Evolutionary conservation across 1,139 yeast genomes (phyloP), one percentile per base, ranked within the genome.

Genomic region (Hansenula sp.): DNA sequence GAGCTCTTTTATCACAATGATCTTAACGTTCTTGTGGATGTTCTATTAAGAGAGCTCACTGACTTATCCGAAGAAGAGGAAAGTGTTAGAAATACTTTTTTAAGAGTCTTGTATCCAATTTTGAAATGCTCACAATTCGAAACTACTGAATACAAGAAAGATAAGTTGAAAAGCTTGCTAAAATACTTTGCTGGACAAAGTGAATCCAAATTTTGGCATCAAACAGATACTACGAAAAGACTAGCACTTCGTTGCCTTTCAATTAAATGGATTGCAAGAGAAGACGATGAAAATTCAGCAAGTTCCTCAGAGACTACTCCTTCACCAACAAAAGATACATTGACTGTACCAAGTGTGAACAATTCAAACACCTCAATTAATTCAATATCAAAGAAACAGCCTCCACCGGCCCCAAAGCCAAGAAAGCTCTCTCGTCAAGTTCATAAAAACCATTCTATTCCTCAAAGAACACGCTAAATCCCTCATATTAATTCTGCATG

Each of bases 11-110:
- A 92, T 58, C 68, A 86, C 45, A 92, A 92, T 56, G 98, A 92
- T 59, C 65, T 90, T 44, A 79, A 83, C 53, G 95, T 92, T 6
- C 71, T 92, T 45, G 79, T 85, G n/a, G 96, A 89, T 51, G 88
- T 92, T 9, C 71, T 90, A 40, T 71, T 89, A 5, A 67, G 97
- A 42, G 96, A 90, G 59, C 68, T 90, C 42, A 75, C 77, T 48
- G 79, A 89, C 56, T 62, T 88, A 38, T 66, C 82, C 5, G 78
- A 72, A 30, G 75, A 74, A 22, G 75, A 76, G 32, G 89, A 82
- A 47, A 69, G 76, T 37, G 65, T 89, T 39, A 73, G 88, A 32
- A 77, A 85, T 50, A 85, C 95, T 0, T 88, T 84, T 52, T 63
- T 90, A 35, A 72, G 95, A 44, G 92, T 89, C 1, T 56, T 90